phyloP scores from a whole-genome alignment of 306 rosid species.

The Prosopis cineraria region DNA sequence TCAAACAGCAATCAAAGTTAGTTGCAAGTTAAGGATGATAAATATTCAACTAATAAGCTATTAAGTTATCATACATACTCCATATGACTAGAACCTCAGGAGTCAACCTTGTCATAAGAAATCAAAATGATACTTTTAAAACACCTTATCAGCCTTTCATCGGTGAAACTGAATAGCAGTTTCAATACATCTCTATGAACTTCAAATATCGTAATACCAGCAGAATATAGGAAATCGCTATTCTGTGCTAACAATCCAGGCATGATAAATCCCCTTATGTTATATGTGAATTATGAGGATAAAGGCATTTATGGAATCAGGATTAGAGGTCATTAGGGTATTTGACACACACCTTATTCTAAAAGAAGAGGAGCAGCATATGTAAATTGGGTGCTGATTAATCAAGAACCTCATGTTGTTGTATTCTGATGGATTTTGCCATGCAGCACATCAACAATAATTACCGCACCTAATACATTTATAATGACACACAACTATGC shows the following conservation, averaged over 20 bases:
- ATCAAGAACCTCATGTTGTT: too few relatives aligned
- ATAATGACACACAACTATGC: background rate
- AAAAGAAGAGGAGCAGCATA: too few relatives aligned
- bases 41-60: background rate
- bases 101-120: conserved; percentile 21
- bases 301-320: too few relatives aligned
- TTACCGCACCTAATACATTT: background rate
- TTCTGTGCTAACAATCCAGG: background rate
- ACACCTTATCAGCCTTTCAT: conserved; percentile 24
- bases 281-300: too few relatives aligned
- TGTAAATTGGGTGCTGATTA: too few relatives aligned
- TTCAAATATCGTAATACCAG: background rate
- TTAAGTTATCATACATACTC: background rate
- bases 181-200: conserved; percentile 9
- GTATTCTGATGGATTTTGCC: too few relatives aligned
- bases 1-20: conserved; percentile 31
- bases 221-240: background rate
- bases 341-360: too few relatives aligned
- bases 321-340: too few relatives aligned
- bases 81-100: conserved; percentile 12
- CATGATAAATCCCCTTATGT: background rate
- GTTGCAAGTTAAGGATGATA: conserved; percentile 12
- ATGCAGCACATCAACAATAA: too few relatives aligned
- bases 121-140: conserved; percentile 9
- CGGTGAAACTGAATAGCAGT: conserved; percentile 13